A percentile compares a stretch with the other conserved stretches of the same genome.
These are phyloP conservation scores for Lagerstroemia speciosa DNA, from an alignment of 345 rosid species.

Conservation along the genomic window DNA sequence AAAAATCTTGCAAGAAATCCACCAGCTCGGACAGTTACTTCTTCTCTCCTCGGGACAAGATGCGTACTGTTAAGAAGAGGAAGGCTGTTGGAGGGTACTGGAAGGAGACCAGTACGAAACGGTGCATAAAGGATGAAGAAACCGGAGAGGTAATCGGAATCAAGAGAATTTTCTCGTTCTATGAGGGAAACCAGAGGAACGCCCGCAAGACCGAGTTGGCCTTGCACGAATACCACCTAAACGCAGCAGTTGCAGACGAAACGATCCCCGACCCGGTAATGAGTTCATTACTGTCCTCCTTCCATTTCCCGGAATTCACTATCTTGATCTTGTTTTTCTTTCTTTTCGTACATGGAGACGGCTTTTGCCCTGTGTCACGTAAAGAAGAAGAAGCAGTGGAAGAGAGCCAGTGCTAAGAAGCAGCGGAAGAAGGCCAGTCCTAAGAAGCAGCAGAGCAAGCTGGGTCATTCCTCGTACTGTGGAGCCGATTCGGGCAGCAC, in stretches of 20 bases:
- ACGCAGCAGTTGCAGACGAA: neutral
- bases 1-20: neutral
- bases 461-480: no score
- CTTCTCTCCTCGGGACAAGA: neutral
- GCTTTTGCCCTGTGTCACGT: no score
- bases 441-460: neutral
- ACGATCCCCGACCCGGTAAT: neutral
- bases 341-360: neutral
- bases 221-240: constrained; percentile 8
- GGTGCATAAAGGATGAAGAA: neutral
- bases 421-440: neutral
- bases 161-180: neutral
- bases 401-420: neutral
- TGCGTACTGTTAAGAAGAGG: neutral
- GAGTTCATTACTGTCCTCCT: neutral
- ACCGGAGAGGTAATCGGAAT: neutral
- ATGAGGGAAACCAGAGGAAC: neutral
- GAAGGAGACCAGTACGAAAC: constrained; percentile 1
- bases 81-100: neutral
- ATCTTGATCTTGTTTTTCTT: neutral
- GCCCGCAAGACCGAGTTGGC: neutral
- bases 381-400: neutral
- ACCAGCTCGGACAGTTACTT: neutral
- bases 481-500: no score
- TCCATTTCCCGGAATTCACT: neutral